Evolutionary conservation across 73 alveolate genomes (phyloP).

Genomic region (Symbiodinium natans): DNA sequence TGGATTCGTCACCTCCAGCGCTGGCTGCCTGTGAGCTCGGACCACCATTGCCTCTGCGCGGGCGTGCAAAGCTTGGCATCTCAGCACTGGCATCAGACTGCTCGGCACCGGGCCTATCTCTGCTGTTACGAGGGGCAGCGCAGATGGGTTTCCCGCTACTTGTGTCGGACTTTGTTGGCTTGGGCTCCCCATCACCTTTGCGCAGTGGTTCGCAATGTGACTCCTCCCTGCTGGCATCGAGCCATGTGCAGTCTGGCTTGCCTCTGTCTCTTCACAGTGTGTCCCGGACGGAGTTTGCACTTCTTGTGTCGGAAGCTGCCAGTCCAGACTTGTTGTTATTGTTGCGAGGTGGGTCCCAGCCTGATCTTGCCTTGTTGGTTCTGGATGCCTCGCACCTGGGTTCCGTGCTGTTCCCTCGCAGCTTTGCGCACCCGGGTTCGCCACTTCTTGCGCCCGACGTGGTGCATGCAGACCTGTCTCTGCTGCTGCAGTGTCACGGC

Average conservation of each 20-base stretch:
- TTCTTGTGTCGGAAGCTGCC: too few relatives aligned
- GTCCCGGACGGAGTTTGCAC: too few relatives aligned
- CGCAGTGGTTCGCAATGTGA: too few relatives aligned
- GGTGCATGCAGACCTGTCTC: not conserved
- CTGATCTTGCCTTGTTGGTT: not conserved
- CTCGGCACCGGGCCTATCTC: not conserved
- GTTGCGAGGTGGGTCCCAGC: not conserved
- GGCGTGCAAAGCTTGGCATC: not conserved
- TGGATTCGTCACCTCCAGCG: not conserved
- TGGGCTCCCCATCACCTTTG: not conserved
- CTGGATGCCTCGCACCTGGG: not conserved
- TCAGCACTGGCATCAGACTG: too few relatives aligned
- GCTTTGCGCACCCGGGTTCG: slow-evolving; percentile 15
- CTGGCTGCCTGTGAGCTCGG: not conserved
- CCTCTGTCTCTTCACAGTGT: too few relatives aligned
- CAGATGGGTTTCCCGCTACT: not conserved
- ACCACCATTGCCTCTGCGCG: not conserved
- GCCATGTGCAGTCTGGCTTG: not conserved
- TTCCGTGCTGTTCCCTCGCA: not conserved
- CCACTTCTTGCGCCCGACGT: not conserved
- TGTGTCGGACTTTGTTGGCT: not conserved
- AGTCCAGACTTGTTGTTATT: too few relatives aligned
- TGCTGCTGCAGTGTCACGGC: not conserved
- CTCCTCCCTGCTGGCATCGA: not conserved
- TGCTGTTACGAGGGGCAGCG: not conserved